Percentiles rank a stretch among this genome's conserved stretches.
phyloP scores from a whole-genome alignment of 805 yeast species.

The Jamesozyma hellenica region DNA sequence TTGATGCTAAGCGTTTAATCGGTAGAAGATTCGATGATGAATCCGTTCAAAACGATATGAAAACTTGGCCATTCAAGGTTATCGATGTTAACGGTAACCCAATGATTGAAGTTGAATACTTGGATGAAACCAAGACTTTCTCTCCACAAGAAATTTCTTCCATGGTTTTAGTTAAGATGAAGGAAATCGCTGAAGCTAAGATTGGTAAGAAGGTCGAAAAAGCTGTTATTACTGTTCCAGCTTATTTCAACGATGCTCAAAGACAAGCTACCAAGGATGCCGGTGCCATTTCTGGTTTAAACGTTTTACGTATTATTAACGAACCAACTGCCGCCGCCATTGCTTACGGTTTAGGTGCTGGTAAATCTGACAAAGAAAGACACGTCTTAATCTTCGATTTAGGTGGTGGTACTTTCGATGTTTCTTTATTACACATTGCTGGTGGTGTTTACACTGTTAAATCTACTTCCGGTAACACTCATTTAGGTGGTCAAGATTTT shows the following conservation, averaged over 20 bases:
- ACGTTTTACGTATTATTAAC: too few relatives aligned
- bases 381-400: slow-evolving; percentile 88
- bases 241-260: slow-evolving; percentile 75
- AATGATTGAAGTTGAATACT: slow-evolving; percentile 57
- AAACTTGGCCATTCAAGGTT: slow-evolving; percentile 80
- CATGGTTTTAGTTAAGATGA: slow-evolving; percentile 74
- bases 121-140: slow-evolving; percentile 58
- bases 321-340: slow-evolving; percentile 98
- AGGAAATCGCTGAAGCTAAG: slow-evolving; percentile 68
- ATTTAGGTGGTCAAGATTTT: slow-evolving; percentile 99
- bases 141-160: slow-evolving; percentile 69
- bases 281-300: slow-evolving; percentile 88
- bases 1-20: slow-evolving; percentile 75
- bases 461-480: slow-evolving; percentile 99
- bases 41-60: slow-evolving; percentile 78
- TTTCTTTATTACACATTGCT: slow-evolving; percentile 80
- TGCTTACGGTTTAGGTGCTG: slow-evolving; percentile 97
- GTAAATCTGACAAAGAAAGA: slow-evolving; percentile 69
- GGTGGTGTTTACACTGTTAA: slow-evolving; percentile 96
- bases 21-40: slow-evolving; percentile 70
- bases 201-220: slow-evolving; percentile 51
- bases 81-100: slow-evolving; percentile 56
- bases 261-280: slow-evolving; percentile 83
- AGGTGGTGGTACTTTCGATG: slow-evolving; percentile 98
- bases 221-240: slow-evolving; percentile 73